Evolutionary conservation across 352 stramenopile species (phyloP).

Genomic region (Phytophthora nicotianae): DNA sequence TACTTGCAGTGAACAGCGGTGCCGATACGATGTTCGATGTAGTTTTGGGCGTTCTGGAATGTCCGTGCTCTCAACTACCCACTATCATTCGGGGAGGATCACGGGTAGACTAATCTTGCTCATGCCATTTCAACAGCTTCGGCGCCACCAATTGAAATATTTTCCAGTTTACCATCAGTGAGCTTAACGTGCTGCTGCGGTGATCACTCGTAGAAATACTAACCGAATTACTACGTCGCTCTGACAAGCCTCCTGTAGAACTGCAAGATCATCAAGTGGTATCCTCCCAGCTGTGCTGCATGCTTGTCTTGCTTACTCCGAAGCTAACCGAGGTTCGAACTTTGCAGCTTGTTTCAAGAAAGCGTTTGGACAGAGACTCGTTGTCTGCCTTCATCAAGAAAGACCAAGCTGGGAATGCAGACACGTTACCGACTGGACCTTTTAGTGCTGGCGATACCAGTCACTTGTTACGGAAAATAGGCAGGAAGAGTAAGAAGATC

Average conservation of each 20-base stretch:
- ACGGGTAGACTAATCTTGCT: slow-evolving; percentile 9
- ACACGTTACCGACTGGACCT: background rate
- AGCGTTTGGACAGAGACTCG: slow-evolving; percentile 14
- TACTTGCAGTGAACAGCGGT: slow-evolving; percentile 34
- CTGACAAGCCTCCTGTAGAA: background rate
- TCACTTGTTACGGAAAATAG: slow-evolving; percentile 27
- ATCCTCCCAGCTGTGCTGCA: too few relatives aligned
- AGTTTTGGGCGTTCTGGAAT: slow-evolving; percentile 33
- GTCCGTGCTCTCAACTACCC: slow-evolving; percentile 14
- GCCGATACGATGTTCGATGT: slow-evolving; percentile 27
- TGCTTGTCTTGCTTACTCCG: too few relatives aligned
- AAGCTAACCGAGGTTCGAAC: background rate
- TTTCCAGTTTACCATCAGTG: slow-evolving; percentile 37
- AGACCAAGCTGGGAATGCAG: background rate
- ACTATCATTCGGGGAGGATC: too few relatives aligned
- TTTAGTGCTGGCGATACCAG: slow-evolving; percentile 8
- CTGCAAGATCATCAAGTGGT: slow-evolving; percentile 39
- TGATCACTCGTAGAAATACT: too few relatives aligned
- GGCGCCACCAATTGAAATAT: slow-evolving; percentile 29
- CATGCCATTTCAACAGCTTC: slow-evolving; percentile 24
- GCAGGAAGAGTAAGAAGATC: slow-evolving; percentile 62
- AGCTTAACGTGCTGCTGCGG: background rate
- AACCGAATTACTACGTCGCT: background rate
- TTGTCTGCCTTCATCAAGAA: slow-evolving; percentile 12
- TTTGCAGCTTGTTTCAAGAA: slow-evolving; percentile 26